phyloP scores from a whole-genome alignment of 192 early-diverging fungal species.

The Mycoemilia scoparia region DNA sequence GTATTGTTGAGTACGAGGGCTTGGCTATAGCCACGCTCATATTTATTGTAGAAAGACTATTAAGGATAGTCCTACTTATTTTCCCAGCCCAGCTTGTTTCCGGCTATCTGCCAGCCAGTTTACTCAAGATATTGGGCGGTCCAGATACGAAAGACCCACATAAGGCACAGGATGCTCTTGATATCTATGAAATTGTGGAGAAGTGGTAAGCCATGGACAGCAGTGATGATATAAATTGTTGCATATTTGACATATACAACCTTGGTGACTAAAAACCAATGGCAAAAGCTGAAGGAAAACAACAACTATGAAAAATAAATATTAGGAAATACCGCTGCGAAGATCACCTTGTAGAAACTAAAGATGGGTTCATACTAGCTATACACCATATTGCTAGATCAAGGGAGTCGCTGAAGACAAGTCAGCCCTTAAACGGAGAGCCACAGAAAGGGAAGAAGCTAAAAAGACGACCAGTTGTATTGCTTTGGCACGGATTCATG shows the following conservation, averaged over 20 bases:
- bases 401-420: slow-evolving; percentile 4
- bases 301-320: slow-evolving; percentile 1
- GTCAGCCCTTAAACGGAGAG: not conserved
- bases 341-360: slow-evolving; percentile 66
- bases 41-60: slow-evolving; percentile 47
- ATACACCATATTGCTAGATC: slow-evolving; percentile 56
- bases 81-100: slow-evolving; percentile 35
- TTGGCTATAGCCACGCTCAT: slow-evolving; percentile 40
- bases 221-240: too few species aligned
- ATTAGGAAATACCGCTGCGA: slow-evolving; percentile 66
- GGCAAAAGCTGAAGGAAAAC: too few species aligned
- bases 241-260: too few species aligned
- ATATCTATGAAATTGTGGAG: too few species aligned
- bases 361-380: slow-evolving; percentile 71
- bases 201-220: too few species aligned
- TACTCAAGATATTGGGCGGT: too few species aligned
- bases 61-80: slow-evolving; percentile 47
- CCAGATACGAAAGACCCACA: slow-evolving; percentile 2
- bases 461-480: slow-evolving; percentile 54
- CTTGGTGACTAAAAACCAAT: too few species aligned
- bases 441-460: not conserved
- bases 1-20: slow-evolving; percentile 40
- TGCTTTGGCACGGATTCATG: slow-evolving; percentile 89
- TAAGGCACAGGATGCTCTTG: too few species aligned
- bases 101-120: slow-evolving; percentile 17